phyloP scores from a whole-genome alignment of 2,329 filamentous ascomycete species.

The Hymenoscyphus albidus region DNA sequence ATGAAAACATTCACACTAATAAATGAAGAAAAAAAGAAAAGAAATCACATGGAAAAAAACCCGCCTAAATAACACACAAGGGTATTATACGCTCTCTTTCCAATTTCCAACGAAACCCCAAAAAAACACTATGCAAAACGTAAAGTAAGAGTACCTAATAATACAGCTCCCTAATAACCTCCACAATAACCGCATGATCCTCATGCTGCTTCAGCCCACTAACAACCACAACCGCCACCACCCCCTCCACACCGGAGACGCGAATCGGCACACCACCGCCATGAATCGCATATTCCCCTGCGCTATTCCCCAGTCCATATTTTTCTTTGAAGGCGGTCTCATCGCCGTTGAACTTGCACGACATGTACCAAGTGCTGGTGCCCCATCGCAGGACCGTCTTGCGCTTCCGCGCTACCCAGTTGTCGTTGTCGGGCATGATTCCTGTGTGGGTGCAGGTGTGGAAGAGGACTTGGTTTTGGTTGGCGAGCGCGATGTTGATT shows the following conservation, averaged over 20 bases:
- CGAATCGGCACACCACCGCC: conserved; percentile 72
- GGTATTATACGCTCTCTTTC: too few relatives aligned
- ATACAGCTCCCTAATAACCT: conserved; percentile 38
- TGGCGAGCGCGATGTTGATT: conserved; percentile 61
- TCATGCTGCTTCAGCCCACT: conserved; percentile 73
- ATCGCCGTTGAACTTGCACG: conserved; percentile 61
- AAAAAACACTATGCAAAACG: too few relatives aligned
- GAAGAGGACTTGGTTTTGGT: conserved; percentile 61
- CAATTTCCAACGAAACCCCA: too few relatives aligned
- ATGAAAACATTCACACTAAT: too few relatives aligned
- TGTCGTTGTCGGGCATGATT: conserved; percentile 66
- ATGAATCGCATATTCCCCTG: conserved; percentile 68
- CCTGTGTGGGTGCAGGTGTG: conserved; percentile 65
- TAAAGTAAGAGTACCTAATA: not conserved
- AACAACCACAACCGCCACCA: conserved; percentile 72
- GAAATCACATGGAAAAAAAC: too few relatives aligned
- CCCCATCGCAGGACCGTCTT: conserved; percentile 70
- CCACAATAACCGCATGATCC: conserved; percentile 72
- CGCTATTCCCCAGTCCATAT: conserved; percentile 56
- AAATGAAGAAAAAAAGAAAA: too few relatives aligned
- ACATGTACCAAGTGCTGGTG: conserved; percentile 66
- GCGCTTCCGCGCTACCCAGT: conserved; percentile 67
- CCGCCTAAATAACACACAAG: too few relatives aligned
- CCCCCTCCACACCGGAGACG: conserved; percentile 69
- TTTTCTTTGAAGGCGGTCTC: conserved; percentile 62